Percentiles rank a stretch among this genome's conserved stretches.
phyloP scores from a whole-genome alignment of 1,284 basidiomycete species.

The Lentinula novae-zelandiae region DNA sequence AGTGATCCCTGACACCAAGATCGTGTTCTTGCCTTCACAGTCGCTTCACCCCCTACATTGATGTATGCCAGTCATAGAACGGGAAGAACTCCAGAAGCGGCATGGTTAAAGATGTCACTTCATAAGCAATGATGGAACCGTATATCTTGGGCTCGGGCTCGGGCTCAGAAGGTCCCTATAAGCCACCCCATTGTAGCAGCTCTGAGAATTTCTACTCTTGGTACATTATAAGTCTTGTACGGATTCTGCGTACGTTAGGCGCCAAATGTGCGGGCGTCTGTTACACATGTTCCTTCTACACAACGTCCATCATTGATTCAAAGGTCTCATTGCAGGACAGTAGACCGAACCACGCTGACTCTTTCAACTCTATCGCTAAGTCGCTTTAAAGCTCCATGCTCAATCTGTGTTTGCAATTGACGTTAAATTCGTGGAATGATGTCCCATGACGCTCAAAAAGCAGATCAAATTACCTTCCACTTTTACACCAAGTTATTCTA shows the following conservation, averaged over 20 bases:
- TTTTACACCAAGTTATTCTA: slow-evolving; percentile 77
- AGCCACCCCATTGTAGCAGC: too few species aligned
- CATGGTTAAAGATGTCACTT: neutral
- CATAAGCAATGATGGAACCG: too few species aligned
- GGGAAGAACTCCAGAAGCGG: neutral
- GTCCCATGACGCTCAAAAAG: slow-evolving; percentile 61
- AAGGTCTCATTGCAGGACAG: slow-evolving; percentile 3
- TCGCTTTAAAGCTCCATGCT: neutral
- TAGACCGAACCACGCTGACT: neutral
- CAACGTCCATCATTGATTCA: neutral
- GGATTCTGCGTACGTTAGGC: neutral
- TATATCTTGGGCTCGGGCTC: too few species aligned
- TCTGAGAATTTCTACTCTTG: too few species aligned
- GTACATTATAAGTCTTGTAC: too few species aligned
- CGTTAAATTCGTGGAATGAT: slow-evolving; percentile 15
- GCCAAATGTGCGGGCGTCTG: neutral
- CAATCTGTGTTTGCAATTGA: neutral
- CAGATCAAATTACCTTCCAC: slow-evolving; percentile 78
- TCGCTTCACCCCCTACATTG: neutral
- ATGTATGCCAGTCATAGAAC: neutral
- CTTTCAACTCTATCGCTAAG: neutral
- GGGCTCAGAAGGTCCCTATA: too few species aligned
- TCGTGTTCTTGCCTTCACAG: neutral
- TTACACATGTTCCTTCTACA: neutral
- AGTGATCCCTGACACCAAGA: neutral